Conservation (phyloP, 108 stramenopile genomes). For the Cyclostephanos tholiformis region DNA sequence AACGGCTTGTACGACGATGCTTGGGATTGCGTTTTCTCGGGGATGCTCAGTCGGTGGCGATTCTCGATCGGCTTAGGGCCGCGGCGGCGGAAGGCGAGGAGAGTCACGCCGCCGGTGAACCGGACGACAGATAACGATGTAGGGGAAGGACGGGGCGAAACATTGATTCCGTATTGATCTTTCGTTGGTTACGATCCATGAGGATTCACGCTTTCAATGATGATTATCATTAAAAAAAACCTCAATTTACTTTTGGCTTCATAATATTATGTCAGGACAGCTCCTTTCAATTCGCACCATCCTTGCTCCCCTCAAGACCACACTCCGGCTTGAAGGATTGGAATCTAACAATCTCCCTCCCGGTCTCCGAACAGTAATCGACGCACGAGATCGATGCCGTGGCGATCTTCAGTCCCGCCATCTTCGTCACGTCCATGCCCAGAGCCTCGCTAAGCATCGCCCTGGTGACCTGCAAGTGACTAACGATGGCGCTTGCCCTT, state of each 20-base stretch:
- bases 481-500: slow-evolving; percentile 71
- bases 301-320: slow-evolving; percentile 65
- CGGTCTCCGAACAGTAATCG: slow-evolving; percentile 66
- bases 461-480: slow-evolving; percentile 89
- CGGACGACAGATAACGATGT: neutral
- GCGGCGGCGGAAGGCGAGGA: neutral
- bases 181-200: neutral
- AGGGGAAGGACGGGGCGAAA: neutral
- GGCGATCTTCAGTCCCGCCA: slow-evolving; percentile 71
- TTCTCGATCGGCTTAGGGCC: neutral
- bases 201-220: too few species aligned
- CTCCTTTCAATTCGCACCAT: slow-evolving; percentile 77
- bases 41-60: neutral
- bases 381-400: slow-evolving; percentile 87
- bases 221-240: too few species aligned
- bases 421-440: slow-evolving; percentile 67
- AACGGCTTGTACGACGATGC: slow-evolving; percentile 30
- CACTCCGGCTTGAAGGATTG: slow-evolving; percentile 86
- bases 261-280: neutral
- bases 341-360: slow-evolving; percentile 70
- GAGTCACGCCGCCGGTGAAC: neutral
- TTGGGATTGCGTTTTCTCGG: slow-evolving; percentile 8
- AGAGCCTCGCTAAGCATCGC: slow-evolving; percentile 79
- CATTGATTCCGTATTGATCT: neutral
- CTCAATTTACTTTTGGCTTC: neutral